Base-by-base conservation (phyloP, 2,329 filamentous ascomycete species). In the Macrophomina tecta region DNA sequence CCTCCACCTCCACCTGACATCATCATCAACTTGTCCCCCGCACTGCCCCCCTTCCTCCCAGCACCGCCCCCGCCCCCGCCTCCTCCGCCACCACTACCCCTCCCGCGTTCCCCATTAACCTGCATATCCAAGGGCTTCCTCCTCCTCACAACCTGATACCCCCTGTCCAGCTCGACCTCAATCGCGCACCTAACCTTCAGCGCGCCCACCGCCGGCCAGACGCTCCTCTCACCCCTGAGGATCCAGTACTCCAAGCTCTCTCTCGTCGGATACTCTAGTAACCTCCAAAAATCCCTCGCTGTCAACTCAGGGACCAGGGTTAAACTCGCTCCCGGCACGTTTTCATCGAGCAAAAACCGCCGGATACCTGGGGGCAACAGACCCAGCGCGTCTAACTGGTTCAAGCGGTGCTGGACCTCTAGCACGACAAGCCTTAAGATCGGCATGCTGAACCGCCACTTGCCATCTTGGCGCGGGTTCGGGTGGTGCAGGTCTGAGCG, bases 121-220 rank as follows among this genome's bases (percentile, higher is more conserved):
- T 40, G 52, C 86, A 28, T 80, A 67, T 80, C 78, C 65, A 78
- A 75, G 18, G 78, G 79, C 70, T 80, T 81, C 56, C 78, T 64
- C 58, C 90, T 86, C 68, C 92, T 83, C 0, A 94, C 90, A 67
- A 90, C 82, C 77, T 96, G 91, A 77, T 97, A 97, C 0, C 92
- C 91, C 55, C 89, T 83, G 76, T 97, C 94, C 11, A 98, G 83
- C 75, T 97, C 93, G 65, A 93, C 90, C 78, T 98, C 94, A 7
- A 98, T 86, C 4, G 90, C 90, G 77, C 92, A 95, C 6, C 94
- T 83, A 6, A 97, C 89, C 72, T 90, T 90, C 69, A 98, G 79
- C 14, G 93, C 92, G 38, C 89, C 89, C 3, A 97, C 88, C 2
- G 93, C 92, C 0, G 94, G 94, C 94, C 94, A 98, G 0, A 97